Percentiles rank a stretch among this genome's conserved stretches.
phyloP scores from a whole-genome alignment of 768 basidiomycete genomes.

The Hygrophorus pudorinus region DNA sequence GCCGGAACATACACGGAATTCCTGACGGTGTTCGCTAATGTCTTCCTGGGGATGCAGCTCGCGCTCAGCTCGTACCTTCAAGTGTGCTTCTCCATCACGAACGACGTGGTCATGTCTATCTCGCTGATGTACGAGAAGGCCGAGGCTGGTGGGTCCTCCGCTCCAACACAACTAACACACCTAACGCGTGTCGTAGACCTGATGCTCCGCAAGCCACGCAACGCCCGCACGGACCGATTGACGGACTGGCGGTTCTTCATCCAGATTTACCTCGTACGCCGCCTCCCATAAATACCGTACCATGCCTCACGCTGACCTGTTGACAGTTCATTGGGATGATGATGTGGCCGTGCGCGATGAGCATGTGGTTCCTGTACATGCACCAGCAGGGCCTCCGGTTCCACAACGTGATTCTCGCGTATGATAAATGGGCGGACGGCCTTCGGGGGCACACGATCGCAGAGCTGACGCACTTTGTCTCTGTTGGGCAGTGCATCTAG shows the following conservation, averaged over 20 bases:
- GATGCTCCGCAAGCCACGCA: constrained; percentile 37
- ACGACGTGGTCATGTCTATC: constrained; percentile 42
- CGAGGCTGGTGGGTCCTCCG: constrained; percentile 27
- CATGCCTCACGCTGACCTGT: constrained; percentile 2
- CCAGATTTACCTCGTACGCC: constrained; percentile 36
- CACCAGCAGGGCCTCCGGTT: constrained; percentile 25
- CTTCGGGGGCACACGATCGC: constrained; percentile 22
- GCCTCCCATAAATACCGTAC: neutral
- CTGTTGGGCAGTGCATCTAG: constrained; percentile 36
- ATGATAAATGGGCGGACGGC: constrained; percentile 28
- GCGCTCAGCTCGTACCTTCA: constrained; percentile 46
- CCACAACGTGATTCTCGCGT: constrained; percentile 29
- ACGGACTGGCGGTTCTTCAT: constrained; percentile 39
- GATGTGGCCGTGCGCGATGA: constrained; percentile 37
- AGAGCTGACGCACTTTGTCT: constrained; percentile 25
- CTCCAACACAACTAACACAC: no score
- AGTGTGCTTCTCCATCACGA: constrained; percentile 44
- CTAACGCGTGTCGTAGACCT: constrained; percentile 21
- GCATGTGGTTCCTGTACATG: constrained; percentile 32
- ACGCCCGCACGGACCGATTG: constrained; percentile 38
- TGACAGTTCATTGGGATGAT: constrained; percentile 32
- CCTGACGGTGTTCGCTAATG: constrained; percentile 44
- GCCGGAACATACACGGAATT: constrained; percentile 54
- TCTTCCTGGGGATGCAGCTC: constrained; percentile 50
- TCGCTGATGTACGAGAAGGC: constrained; percentile 43